Conservation (phyloP, 2,329 filamentous ascomycete species). For the Setomelanomma holmii region DNA sequence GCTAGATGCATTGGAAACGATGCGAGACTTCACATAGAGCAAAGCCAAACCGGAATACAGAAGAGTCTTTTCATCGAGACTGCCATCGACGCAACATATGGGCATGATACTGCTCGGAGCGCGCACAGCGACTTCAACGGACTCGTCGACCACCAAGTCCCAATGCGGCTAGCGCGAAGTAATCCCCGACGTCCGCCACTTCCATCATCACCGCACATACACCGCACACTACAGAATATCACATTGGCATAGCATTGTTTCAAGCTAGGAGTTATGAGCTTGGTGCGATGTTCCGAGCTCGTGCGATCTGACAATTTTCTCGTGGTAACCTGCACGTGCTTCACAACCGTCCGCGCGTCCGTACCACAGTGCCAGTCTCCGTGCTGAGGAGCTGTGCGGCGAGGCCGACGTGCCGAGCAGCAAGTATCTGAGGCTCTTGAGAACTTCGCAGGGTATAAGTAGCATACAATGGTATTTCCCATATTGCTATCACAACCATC, state of each 20-base stretch:
- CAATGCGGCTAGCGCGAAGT: neutral
- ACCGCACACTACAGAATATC: neutral
- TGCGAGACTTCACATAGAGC: neutral
- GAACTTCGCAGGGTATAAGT: too few species aligned
- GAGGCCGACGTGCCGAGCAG: neutral
- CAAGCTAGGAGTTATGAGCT: neutral
- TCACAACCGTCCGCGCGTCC: neutral
- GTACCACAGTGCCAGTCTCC: neutral
- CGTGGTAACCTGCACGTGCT: neutral
- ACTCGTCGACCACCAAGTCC: neutral
- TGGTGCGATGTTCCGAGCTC: neutral
- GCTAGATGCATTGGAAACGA: too few species aligned
- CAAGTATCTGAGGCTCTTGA: neutral
- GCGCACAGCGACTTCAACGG: conserved; percentile 1
- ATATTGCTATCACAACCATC: too few species aligned
- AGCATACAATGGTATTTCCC: too few species aligned
- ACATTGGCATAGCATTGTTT: neutral
- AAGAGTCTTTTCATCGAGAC: neutral
- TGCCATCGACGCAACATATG: neutral
- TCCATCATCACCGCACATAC: neutral
- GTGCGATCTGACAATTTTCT: neutral
- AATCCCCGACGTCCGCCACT: conserved; percentile 1
- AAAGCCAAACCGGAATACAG: neutral
- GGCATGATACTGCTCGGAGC: neutral
- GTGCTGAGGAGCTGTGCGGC: neutral